Base-by-base conservation (phyloP, 202 grass and related monocot genomes). In the Saccharum hybrid region DNA sequence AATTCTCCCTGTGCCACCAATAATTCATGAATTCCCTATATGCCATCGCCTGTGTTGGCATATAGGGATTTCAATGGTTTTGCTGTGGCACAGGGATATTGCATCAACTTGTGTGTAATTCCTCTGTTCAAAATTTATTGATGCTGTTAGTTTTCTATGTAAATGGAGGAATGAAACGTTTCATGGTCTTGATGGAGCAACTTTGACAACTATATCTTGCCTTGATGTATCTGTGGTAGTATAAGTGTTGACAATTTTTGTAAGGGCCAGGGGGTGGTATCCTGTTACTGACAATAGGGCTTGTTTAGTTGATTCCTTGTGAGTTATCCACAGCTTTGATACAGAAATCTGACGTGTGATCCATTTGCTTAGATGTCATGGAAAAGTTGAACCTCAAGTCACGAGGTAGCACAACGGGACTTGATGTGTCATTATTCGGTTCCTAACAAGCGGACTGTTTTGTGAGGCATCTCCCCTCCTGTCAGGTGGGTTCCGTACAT, bases 401-500 rank as follows among this genome's bases (percentile, higher is more conserved):
- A 63, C 74, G 33, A 21, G 52, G 52, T 57, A 21, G 52, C 18
- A 57, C 51, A 74, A 46, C 34, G 12, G 66, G 31, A 68, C 63
- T 57, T 57, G 42, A 71, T 67, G 30, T 71, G 43, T 80, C 60
- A 63, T 71, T 62, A 61, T 68, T 86, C 56, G 54, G 48, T 75
- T 90, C 42, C 56, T 75, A 76, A 43, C 48, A 48, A 63, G 18
- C 2, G 41, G 51, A 68, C 37, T 83, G 75, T 57, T 80, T 80
- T 90, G 6, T 60, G 36, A 46, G 69, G 52, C 43, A 60, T 19
- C 52, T 57, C 52, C 19, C n/a, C 68, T 65, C 28, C 56, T 56
- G 18, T 83, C 57, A 49, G 71, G 71, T 77, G 26, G 65, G 79
- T 81, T 87, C 42, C 36, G 15, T 76, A 64, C 68, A 76, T 80